A percentile compares a stretch with the other conserved stretches of the same genome.
These are phyloP conservation scores for Starmerella vaccinii DNA, from an alignment of 805 yeast genomes.

Conservation along the genomic window DNA sequence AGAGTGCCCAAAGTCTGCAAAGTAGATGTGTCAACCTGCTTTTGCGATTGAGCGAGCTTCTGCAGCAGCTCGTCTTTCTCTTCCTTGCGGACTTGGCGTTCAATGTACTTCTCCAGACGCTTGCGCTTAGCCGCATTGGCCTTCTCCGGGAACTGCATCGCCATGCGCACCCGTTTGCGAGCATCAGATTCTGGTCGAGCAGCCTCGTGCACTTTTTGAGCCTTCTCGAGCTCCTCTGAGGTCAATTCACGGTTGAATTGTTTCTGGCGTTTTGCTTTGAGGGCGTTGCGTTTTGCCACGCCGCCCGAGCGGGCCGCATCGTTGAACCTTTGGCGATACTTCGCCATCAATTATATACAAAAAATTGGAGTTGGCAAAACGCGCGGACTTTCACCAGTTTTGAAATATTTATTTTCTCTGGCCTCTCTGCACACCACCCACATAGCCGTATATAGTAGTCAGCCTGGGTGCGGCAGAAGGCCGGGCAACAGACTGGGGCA, in stretches of 20 bases:
- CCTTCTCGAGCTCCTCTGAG: slow-evolving; percentile 9
- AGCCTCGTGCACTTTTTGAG: slow-evolving; percentile 13
- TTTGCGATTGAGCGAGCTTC: slow-evolving; percentile 48
- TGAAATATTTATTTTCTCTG: background rate
- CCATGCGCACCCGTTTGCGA: slow-evolving; percentile 21
- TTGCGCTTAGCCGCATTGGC: slow-evolving; percentile 59
- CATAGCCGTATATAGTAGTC: background rate
- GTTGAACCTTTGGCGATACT: slow-evolving; percentile 67
- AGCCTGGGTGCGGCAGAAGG: background rate
- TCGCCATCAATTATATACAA: slow-evolving; percentile 48
- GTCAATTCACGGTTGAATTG: slow-evolving; percentile 39
- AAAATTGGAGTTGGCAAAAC: background rate
- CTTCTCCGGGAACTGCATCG: slow-evolving; percentile 38
- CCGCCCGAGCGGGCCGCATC: slow-evolving; percentile 80
- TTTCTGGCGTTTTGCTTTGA: slow-evolving; percentile 58
- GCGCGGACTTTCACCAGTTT: background rate
- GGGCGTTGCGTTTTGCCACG: slow-evolving; percentile 64
- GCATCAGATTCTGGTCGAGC: slow-evolving; percentile 22
- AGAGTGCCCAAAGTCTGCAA: slow-evolving; percentile 65
- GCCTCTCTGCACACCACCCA: background rate
- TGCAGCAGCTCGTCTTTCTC: slow-evolving; percentile 70
- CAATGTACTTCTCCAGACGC: slow-evolving; percentile 78
- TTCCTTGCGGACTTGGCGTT: slow-evolving; percentile 32
- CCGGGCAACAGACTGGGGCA: background rate
- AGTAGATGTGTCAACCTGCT: slow-evolving; percentile 53